Conservation (phyloP, 2,329 filamentous ascomycete genomes). For the Chaetomium sp. region DNA sequence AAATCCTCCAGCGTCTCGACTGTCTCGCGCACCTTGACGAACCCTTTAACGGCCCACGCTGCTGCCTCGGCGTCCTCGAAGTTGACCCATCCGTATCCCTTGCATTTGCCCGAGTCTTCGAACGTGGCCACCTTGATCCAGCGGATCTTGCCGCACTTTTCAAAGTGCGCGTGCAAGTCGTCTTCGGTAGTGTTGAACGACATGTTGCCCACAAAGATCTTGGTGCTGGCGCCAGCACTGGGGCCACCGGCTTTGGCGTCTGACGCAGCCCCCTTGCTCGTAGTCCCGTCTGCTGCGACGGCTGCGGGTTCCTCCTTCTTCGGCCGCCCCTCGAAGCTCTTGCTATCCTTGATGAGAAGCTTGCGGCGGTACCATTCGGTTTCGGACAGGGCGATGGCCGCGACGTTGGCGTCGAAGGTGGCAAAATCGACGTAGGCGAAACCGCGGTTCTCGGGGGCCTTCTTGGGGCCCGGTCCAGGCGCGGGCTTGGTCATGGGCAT, state of each 20-base stretch:
- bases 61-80: conserved; percentile 80
- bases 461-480: conserved; percentile 41
- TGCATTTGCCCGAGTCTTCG: conserved; percentile 96
- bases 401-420: conserved; percentile 67
- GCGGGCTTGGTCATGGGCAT: conserved; percentile 62
- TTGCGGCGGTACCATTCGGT: conserved; percentile 73
- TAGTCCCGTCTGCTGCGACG: conserved; percentile 38
- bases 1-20: conserved; percentile 66
- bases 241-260: conserved; percentile 32
- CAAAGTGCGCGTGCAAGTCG: conserved; percentile 77
- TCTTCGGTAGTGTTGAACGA: conserved; percentile 81
- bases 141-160: conserved; percentile 78
- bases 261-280: conserved; percentile 39
- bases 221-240: conserved; percentile 53
- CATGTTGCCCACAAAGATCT: conserved; percentile 90
- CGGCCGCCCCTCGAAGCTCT: conserved; percentile 87
- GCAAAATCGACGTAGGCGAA: conserved; percentile 96
- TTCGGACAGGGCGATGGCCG: conserved; percentile 86
- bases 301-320: conserved; percentile 56
- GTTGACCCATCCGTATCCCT: conserved; percentile 93
- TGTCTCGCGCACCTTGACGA: conserved; percentile 69
- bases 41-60: conserved; percentile 77
- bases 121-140: conserved; percentile 92
- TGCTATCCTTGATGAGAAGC: conserved; percentile 90
- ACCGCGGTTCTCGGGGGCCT: conserved; percentile 73